Evolutionary conservation across 73 alveolate genomes (phyloP), one percentile per base, ranked within the genome.

Genomic region (Urostyla sp.): DNA sequence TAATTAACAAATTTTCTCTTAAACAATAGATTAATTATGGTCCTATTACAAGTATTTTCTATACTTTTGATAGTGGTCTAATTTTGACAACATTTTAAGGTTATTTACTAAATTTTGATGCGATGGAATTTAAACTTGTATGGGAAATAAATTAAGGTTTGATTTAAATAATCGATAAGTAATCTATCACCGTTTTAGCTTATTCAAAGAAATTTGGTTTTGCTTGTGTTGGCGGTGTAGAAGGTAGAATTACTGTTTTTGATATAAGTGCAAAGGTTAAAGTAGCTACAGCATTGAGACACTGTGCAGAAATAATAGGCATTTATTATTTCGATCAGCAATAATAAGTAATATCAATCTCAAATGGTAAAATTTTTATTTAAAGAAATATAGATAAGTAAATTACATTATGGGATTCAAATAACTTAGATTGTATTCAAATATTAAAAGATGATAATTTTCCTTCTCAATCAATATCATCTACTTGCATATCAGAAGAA

Each of bases 81-180:
- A 69, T 69, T 6, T 40, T 69, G 1, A 69, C 83, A 48, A 69
- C 83, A 3, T 69, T 69, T 24, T 67, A 69, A 31, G 83, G 83
- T 5, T 38, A 46, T 1, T 40, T 69, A 6, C 4, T 24, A 49
- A 69, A 69, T 28, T 69, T 46, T 46, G 83, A 69, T 44, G n/a
- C 67, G 2, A 48, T 69, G 83, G 69, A 45, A 43, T 69, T 69
- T 37, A 69, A 69, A 27, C 28, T 69, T 10, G 67, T 45, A 6
- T 69, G 83, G 83, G 83, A 69, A 16, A 31, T 46, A 43, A 27
- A 6, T 48, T 49, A 69, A 20, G 8, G 23, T 5, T 37, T 46
- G 20, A 10, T 40, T 5, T 46, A 18, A 28, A 20, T 46, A 21
- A 7, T 69, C 5, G 72, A 69, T 26, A 69, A 69, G 45, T 37